Evolutionary conservation across 352 stramenopile species (phyloP).

Genomic region (Poterioochromonas sp.): DNA sequence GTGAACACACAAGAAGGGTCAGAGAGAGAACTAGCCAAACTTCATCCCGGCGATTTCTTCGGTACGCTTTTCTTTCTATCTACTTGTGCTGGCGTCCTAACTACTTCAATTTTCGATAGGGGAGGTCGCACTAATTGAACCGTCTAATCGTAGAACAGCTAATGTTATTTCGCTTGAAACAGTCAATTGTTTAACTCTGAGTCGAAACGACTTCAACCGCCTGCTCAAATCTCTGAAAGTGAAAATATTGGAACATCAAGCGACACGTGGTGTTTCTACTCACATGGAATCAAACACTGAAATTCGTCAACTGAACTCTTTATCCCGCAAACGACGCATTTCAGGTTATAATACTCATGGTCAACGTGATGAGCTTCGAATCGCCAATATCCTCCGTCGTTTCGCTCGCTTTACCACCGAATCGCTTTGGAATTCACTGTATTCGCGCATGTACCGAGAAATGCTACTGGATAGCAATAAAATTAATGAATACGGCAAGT

Average conservation of each 20-base stretch:
- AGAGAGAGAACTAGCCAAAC: not conserved
- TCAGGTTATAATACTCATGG: constrained; percentile 16
- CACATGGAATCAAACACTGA: not conserved
- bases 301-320: not conserved
- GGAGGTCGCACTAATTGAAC: constrained; percentile 29
- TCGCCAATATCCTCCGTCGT: not conserved
- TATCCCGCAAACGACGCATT: constrained; percentile 16
- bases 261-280: no score
- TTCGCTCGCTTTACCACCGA: not conserved
- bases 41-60: constrained; percentile 24
- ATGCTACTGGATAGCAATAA: not conserved
- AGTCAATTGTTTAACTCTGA: constrained; percentile 21
- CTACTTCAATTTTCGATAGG: no score
- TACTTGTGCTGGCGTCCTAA: no score
- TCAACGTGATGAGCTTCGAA: not conserved
- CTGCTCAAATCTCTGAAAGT: not conserved
- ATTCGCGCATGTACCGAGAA: constrained; percentile 12
- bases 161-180: constrained; percentile 20
- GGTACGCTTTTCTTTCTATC: no score
- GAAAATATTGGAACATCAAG: constrained; percentile 6
- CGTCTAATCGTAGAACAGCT: constrained; percentile 5
- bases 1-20: not conserved
- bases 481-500: not conserved
- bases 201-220: constrained; percentile 20
- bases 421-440: constrained; percentile 23